phyloP scores from a whole-genome alignment of 345 rosid genomes.

The Salix brachista region DNA sequence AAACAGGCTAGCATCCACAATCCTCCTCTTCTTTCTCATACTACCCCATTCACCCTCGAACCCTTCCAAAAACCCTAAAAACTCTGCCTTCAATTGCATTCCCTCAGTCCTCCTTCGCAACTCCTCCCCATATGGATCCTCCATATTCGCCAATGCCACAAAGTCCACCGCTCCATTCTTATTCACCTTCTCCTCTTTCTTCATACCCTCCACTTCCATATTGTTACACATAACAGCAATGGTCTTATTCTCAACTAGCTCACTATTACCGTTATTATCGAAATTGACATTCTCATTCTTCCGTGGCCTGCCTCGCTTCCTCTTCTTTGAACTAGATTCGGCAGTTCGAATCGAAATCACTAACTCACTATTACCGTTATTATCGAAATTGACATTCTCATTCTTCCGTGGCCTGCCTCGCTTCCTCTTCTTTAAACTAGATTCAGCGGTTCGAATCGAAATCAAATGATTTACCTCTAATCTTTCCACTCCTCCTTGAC shows the following conservation, averaged over 20 bases:
- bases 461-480: neutral
- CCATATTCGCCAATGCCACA: slow-evolving; percentile 25
- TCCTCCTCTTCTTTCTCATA: slow-evolving; percentile 56
- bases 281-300: slow-evolving; percentile 6
- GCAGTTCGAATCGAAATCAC: neutral
- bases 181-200: neutral
- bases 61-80: slow-evolving; percentile 48
- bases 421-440: slow-evolving; percentile 5
- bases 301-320: slow-evolving; percentile 18
- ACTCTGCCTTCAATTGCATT: slow-evolving; percentile 36
- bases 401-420: slow-evolving; percentile 19
- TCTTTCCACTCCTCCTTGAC: neutral
- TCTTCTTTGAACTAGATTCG: slow-evolving; percentile 3
- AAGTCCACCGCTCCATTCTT: slow-evolving; percentile 28
- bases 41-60: slow-evolving; percentile 66
- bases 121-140: slow-evolving; percentile 52
- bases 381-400: neutral
- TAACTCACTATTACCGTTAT: slow-evolving; percentile 1
- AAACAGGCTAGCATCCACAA: slow-evolving; percentile 47
- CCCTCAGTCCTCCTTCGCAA: slow-evolving; percentile 54
- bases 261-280: neutral
- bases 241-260: slow-evolving; percentile 1
- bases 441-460: neutral
- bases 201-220: slow-evolving; percentile 1
- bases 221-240: neutral